These are phyloP conservation scores for Blastobotrys chiropterorum DNA, from an alignment of 805 yeast species.

Conservation along the genomic window DNA sequence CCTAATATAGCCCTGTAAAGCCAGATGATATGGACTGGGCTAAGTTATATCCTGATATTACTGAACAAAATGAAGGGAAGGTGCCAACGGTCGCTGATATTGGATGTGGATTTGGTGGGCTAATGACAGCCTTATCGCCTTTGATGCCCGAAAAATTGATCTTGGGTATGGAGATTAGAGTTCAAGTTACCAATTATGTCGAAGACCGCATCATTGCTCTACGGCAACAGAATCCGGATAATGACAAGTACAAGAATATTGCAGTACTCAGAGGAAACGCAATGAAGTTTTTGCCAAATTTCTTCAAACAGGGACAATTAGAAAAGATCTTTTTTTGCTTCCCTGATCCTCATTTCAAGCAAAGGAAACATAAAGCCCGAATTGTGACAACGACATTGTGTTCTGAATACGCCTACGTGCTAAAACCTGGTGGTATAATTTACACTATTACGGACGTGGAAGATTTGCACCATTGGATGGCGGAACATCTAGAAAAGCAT, in stretches of 20 bases:
- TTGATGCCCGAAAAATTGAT: slow-evolving; percentile 67
- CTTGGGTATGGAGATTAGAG: slow-evolving; percentile 95
- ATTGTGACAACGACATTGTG: slow-evolving; percentile 84
- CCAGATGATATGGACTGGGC: slow-evolving; percentile 90
- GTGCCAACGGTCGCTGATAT: slow-evolving; percentile 79
- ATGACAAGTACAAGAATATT: slow-evolving; percentile 64
- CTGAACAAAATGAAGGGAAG: slow-evolving; percentile 21
- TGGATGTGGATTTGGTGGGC: slow-evolving; percentile 97
- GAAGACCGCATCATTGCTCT: slow-evolving; percentile 92
- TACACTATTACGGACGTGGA: slow-evolving; percentile 95
- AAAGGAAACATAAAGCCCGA: slow-evolving; percentile 94
- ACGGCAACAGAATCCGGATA: slow-evolving; percentile 47
- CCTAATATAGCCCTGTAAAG: slow-evolving; percentile 46
- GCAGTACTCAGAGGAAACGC: slow-evolving; percentile 92
- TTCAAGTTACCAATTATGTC: slow-evolving; percentile 94
- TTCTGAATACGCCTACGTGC: slow-evolving; percentile 86
- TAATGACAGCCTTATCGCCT: slow-evolving; percentile 72
- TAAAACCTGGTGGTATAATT: slow-evolving; percentile 78
- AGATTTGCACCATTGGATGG: slow-evolving; percentile 97
- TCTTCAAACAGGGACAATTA: slow-evolving; percentile 75
- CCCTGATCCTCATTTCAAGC: slow-evolving; percentile 99
- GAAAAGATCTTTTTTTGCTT: slow-evolving; percentile 95
- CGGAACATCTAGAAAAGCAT: slow-evolving; percentile 78
- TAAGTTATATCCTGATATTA: slow-evolving; percentile 61
- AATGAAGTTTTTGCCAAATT: slow-evolving; percentile 95